Evolutionary conservation across 2,329 filamentous ascomycete genomes (phyloP), one percentile per base, ranked within the genome.

Genomic region (Emmonsia crescens): DNA sequence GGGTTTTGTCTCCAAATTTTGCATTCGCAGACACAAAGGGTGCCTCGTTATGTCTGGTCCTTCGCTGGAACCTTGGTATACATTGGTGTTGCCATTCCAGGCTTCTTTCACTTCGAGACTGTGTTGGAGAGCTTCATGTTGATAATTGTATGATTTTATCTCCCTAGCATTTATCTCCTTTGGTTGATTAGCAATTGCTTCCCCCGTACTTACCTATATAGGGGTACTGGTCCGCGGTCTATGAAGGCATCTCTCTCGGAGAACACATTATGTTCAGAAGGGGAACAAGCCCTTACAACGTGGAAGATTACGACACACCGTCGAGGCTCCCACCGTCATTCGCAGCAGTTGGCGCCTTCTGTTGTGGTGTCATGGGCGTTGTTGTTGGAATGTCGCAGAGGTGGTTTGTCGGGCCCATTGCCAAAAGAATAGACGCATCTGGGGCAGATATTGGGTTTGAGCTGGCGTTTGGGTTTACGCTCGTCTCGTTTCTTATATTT

Each of bases 151-250:
- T 29, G 57, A 27, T n/a, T 44, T 58, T 24, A 46, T 49, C 44
- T 21, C 24, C 3, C 6, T 19, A 5, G 46, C 5, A 5, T 56
- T 24, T 55, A 8, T 55, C 9, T 55, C n/a, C 19, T 10, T 40
- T 24, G 16, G 14, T 21, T 29, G n/a, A 42, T 40, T 56, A 9
- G 44, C 31, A 9, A 57, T 9, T 21, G 3, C 1, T 24, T 5
- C 16, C 29, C 31, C n/a, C 33, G 12, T 56, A 14, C 44, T 48
- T 48, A 48, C 44, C 1, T 27, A 8, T 14, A 58, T 31, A 58
- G 56, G 56, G 83, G 1, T 91, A 90, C 77, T 91, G 88, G 87
- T 79, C 90, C 1, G 84, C 86, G 56, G 88, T 90, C 67, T 91
- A 90, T 75, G 82, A 84, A 65, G 86, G 82, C 55, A 83, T 90